Evolutionary conservation across 345 rosid species (phyloP).

Genomic region (Triadica sebifera): DNA sequence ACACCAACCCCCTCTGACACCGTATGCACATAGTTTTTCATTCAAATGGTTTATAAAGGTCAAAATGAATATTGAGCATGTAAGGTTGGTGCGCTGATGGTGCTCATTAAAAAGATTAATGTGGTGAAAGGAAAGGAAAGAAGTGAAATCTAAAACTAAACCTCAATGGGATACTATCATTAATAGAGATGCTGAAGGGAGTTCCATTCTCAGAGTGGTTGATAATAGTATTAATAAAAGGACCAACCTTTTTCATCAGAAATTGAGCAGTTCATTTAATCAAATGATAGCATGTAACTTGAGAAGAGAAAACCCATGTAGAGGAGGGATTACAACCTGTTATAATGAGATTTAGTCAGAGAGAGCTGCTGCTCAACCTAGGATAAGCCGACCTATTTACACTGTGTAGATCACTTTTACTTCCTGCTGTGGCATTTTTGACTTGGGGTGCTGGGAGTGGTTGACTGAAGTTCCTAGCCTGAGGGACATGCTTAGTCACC

Average conservation of each 20-base stretch:
- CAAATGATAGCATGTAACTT: neutral
- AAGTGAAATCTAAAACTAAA: neutral
- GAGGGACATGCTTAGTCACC: neutral
- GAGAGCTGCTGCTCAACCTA: neutral
- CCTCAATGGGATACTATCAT: neutral
- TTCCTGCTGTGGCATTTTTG: neutral
- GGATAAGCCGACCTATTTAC: neutral
- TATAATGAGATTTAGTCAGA: neutral
- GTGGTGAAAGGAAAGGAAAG: neutral
- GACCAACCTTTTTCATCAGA: neutral
- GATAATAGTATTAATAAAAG: neutral
- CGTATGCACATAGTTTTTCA: neutral
- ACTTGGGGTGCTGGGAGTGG: neutral
- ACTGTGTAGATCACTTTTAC: neutral
- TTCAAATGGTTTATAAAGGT: neutral
- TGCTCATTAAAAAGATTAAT: neutral
- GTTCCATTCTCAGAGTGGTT: neutral
- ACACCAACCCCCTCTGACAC: neutral
- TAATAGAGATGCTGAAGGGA: neutral
- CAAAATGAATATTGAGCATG: neutral
- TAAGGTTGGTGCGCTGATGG: neutral
- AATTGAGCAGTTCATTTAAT: neutral
- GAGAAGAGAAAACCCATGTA: neutral
- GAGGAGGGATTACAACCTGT: neutral
- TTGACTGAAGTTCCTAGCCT: neutral